These are phyloP conservation scores for Vinca minor DNA, from an alignment of 257 asterid species.

Conservation along the genomic window DNA sequence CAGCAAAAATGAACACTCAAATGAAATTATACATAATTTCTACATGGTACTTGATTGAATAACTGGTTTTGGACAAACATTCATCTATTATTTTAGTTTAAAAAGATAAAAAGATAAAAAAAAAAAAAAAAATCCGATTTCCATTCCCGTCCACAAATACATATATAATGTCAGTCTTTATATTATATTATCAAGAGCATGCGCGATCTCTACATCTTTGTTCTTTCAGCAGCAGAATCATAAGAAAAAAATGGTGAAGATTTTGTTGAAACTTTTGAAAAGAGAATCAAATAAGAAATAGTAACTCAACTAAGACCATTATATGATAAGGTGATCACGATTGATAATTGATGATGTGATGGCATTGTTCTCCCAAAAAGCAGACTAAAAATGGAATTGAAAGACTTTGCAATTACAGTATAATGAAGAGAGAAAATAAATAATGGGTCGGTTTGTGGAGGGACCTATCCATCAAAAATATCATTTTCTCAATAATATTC, in stretches of 20 bases:
- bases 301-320: not conserved
- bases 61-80: not conserved
- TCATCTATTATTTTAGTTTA: no score
- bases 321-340: conserved; percentile 2
- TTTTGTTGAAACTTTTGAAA: not conserved
- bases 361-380: conserved; percentile 7
- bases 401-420: not conserved
- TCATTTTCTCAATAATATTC: not conserved
- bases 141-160: not conserved
- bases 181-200: not conserved
- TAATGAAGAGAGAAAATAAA: not conserved
- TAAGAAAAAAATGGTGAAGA: not conserved
- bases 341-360: conserved; percentile 10
- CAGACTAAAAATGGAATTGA: not conserved
- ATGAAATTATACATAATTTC: no score
- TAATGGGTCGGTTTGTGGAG: conserved; percentile 14
- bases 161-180: not conserved
- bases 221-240: not conserved
- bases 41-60: no score
- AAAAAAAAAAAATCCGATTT: no score
- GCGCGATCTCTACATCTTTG: not conserved
- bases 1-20: no score
- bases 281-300: not conserved
- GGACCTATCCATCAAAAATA: not conserved
- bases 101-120: no score